Evolutionary conservation across 106 monocot species (phyloP), one percentile per base, ranked within the genome.

Genomic region (Narthecium ossifragum): DNA sequence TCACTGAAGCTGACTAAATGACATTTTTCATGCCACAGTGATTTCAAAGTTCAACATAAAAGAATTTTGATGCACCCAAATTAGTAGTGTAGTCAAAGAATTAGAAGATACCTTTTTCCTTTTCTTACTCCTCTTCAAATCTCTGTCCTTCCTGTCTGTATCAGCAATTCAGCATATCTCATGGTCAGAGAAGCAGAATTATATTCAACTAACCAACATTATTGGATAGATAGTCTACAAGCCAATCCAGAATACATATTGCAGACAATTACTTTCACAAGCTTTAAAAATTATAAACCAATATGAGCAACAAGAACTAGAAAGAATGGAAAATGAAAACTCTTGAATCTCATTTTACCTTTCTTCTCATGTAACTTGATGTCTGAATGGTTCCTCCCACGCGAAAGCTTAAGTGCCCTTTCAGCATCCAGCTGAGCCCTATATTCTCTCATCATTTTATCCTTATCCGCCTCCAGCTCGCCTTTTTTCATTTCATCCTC

Each of bases 371-470:
- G 78, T 36, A 75, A 86, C 59, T 73, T 96, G 55, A 29, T 61
- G 26, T 56, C 70, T 25, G 90, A 83, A 65, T 83, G 75, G 54
- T 96, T 96, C 78, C 86, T 83, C 53, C 94, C 94, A 43, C 40
- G 78, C 11, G 90, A 62, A 73, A 96, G 90, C 73, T 90, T 96
- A 41, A 55, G 60, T 51, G 85, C 90, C 40, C 94, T 85, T 73
- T 90, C 94, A 38, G 89, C 85, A 74, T 96, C 94, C 38, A 90
- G 71, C 70, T 96, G 94, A 67, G 94, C 94, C 69, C 94, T 80
- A 37, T 96, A 96, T 58, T 96, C 94, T 65, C 78, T 90, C 94
- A 96, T 96, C 94, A 96, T 96, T 74, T 59, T 83, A 61, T 90
- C 94, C 63, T 96, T 96, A 39, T 90, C 94, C 6, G 94, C 94